phyloP scores from a whole-genome alignment of 768 basidiomycete species.

The Hortiboletus campestris region DNA sequence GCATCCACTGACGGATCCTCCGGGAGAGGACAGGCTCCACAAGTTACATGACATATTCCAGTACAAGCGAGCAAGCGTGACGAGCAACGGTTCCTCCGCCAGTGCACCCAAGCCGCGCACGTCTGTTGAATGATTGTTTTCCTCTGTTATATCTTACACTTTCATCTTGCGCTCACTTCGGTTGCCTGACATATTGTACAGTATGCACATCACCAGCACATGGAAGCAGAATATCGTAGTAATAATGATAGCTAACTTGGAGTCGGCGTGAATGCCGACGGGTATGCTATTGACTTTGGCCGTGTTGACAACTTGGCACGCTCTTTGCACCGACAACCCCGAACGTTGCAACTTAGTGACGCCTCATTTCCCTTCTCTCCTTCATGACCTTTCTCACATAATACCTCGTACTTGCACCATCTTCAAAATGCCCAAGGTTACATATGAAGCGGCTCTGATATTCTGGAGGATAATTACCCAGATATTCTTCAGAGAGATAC shows the following conservation, averaged over 20 bases:
- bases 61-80: conserved; percentile 66
- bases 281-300: conserved; percentile 20
- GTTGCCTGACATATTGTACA: conserved; percentile 30
- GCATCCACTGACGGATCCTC: conserved; percentile 32
- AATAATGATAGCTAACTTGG: conserved; percentile 14
- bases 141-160: conserved; percentile 17
- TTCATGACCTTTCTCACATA: conserved; percentile 11
- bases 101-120: conserved; percentile 15
- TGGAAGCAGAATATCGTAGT: conserved; percentile 23
- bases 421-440: conserved; percentile 22
- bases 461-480: conserved; percentile 87
- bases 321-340: background rate
- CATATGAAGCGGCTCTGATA: conserved; percentile 74
- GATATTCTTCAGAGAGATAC: conserved; percentile 95
- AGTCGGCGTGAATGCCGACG: background rate
- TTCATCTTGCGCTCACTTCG: conserved; percentile 15
- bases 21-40: conserved; percentile 65
- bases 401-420: conserved; percentile 1
- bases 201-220: conserved; percentile 14
- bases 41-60: conserved; percentile 80
- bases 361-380: background rate
- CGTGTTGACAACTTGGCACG: conserved; percentile 24
- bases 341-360: background rate
- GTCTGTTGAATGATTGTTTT: conserved; percentile 20
- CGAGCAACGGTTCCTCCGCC: conserved; percentile 42